Evolutionary conservation across 495 filamentous ascomycete genomes (phyloP).

Genomic region (Articulospora tetracladia): DNA sequence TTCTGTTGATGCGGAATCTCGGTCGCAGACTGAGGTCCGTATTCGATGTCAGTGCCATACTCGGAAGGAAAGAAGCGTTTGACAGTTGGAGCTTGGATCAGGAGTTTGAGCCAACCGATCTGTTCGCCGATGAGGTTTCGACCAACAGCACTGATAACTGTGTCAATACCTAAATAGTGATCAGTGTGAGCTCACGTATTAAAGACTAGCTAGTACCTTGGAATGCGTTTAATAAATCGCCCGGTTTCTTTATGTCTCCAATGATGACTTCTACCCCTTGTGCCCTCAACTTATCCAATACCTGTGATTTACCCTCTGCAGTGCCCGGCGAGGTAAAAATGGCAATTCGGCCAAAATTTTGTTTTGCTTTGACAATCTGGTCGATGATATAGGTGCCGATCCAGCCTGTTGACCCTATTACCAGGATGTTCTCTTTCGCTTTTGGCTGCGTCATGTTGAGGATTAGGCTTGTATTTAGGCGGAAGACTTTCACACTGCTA

Average conservation of each 20-base stretch:
- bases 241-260: constrained; percentile 51
- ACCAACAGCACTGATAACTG: constrained; percentile 64
- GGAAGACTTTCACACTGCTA: too few relatives aligned
- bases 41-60: constrained; percentile 73
- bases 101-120: constrained; percentile 54
- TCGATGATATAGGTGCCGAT: constrained; percentile 64
- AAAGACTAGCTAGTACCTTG: constrained; percentile 41
- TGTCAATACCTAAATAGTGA: constrained; percentile 48
- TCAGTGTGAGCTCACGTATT: constrained; percentile 22
- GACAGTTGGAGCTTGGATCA: constrained; percentile 38
- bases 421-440: constrained; percentile 38
- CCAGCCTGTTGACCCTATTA: constrained; percentile 66
- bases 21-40: constrained; percentile 38
- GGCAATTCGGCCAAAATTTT: constrained; percentile 48
- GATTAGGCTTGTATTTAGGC: too few relatives aligned
- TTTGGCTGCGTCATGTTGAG: background rate
- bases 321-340: constrained; percentile 62
- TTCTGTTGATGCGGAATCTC: constrained; percentile 71
- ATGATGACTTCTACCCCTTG: constrained; percentile 53
- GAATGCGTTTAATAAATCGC: constrained; percentile 37
- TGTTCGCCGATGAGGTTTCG: constrained; percentile 55
- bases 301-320: constrained; percentile 41
- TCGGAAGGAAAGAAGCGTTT: constrained; percentile 70
- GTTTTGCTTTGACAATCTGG: constrained; percentile 50
- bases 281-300: constrained; percentile 42